Percentiles rank a stretch among this genome's conserved stretches.
These are phyloP conservation scores for Dissophora globulifera DNA, from an alignment of 192 early-diverging fungal species.

Conservation along the genomic window DNA sequence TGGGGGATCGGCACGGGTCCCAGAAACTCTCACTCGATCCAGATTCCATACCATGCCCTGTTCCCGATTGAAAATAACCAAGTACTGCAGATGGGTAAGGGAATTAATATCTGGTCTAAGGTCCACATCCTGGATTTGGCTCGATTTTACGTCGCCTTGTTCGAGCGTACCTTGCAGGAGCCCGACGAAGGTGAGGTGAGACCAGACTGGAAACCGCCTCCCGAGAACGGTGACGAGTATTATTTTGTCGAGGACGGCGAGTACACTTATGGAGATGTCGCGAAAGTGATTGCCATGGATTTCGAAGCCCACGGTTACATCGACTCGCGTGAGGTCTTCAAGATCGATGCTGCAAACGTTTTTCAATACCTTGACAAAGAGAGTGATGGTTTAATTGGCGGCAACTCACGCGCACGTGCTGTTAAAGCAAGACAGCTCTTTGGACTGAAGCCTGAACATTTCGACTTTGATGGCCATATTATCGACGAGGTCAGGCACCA, in stretches of 20 bases:
- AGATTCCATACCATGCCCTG: conserved; percentile 19
- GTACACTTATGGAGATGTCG: conserved; percentile 22
- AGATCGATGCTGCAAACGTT: background rate
- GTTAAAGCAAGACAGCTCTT: too few relatives aligned
- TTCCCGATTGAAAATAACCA: conserved; percentile 13
- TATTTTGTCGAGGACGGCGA: conserved; percentile 35
- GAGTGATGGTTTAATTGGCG: too few relatives aligned
- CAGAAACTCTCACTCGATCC: conserved; percentile 33
- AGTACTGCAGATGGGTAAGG: conserved; percentile 28
- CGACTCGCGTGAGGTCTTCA: conserved; percentile 11
- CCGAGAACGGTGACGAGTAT: conserved; percentile 45
- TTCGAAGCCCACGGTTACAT: conserved; percentile 6
- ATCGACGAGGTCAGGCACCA: too few relatives aligned
- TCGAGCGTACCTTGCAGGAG: conserved; percentile 30
- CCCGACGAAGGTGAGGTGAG: conserved; percentile 18
- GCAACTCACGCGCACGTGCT: too few relatives aligned
- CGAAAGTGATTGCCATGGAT: too few relatives aligned
- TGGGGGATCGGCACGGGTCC: conserved; percentile 36
- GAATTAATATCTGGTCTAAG: conserved; percentile 31
- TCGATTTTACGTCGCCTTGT: conserved; percentile 21
- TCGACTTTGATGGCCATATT: too few relatives aligned
- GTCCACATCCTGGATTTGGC: conserved; percentile 40
- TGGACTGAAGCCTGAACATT: too few relatives aligned
- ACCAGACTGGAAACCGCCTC: background rate
- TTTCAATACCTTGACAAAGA: too few relatives aligned